Percentiles rank a stretch among this genome's conserved stretches.
Conservation (phyloP, 2,329 filamentous ascomycete genomes). For the Xylaria arbuscula region DNA sequence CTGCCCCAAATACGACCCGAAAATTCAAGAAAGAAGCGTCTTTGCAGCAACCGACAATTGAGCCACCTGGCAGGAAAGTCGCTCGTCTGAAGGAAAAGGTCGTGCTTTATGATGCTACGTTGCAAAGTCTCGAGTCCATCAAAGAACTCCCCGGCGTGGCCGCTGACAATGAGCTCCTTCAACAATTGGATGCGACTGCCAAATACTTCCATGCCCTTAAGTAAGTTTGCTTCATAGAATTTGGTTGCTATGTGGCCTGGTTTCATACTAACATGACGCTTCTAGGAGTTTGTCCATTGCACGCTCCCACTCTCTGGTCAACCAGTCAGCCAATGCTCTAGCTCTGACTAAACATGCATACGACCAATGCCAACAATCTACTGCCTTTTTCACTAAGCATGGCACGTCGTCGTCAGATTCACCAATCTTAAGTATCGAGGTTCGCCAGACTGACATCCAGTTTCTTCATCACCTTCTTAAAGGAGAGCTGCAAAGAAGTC, state of each 20-base stretch:
- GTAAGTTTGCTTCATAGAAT: slow-evolving; percentile 58
- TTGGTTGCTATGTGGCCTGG: background rate
- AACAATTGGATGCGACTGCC: slow-evolving; percentile 80
- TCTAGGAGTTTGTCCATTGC: slow-evolving; percentile 83
- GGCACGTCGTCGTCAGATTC: slow-evolving; percentile 50
- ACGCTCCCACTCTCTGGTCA: slow-evolving; percentile 81
- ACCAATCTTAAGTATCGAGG: slow-evolving; percentile 73
- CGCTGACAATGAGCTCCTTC: slow-evolving; percentile 79
- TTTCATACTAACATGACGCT: slow-evolving; percentile 37
- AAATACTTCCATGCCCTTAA: slow-evolving; percentile 91
- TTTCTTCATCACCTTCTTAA: slow-evolving; percentile 72
- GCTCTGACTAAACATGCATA: slow-evolving; percentile 81
- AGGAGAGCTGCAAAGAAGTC: slow-evolving; percentile 80
- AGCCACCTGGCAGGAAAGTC: slow-evolving; percentile 79
- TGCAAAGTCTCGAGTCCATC: slow-evolving; percentile 91
- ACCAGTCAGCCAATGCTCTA: slow-evolving; percentile 81
- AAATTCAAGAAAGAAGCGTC: slow-evolving; percentile 66
- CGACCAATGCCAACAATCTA: slow-evolving; percentile 67
- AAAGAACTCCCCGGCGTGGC: slow-evolving; percentile 91
- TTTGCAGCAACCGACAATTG: slow-evolving; percentile 56
- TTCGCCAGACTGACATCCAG: slow-evolving; percentile 68
- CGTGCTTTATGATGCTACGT: slow-evolving; percentile 88
- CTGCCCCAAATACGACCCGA: slow-evolving; percentile 57
- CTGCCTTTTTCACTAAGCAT: slow-evolving; percentile 58
- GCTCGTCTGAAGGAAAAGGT: slow-evolving; percentile 85